Conservation (phyloP, 2,329 filamentous ascomycete species). For the Calonectria pteridis region DNA sequence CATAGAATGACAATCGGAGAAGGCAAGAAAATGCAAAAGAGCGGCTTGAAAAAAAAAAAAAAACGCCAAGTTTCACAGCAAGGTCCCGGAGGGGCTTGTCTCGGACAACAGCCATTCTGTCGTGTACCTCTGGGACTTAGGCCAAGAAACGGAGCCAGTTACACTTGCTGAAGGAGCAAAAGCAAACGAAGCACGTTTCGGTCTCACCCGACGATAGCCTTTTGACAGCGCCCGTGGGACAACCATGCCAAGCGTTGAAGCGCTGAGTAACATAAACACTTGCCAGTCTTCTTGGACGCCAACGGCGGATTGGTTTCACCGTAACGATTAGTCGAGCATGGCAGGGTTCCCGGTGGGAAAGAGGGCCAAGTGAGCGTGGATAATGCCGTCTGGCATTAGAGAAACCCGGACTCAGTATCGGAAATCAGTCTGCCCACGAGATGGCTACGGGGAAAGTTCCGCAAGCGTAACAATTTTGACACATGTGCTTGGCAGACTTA, state of each 20-base stretch:
- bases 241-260: conserved; percentile 97
- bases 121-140: conserved; percentile 94
- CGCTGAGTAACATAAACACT: conserved; percentile 60
- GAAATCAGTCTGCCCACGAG: background rate
- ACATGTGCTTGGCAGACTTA: background rate
- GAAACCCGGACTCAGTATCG: conserved; percentile 59
- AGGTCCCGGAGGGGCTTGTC: conserved; percentile 85
- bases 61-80: conserved; percentile 81
- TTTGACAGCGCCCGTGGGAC: conserved; percentile 91
- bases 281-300: conserved; percentile 28
- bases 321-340: conserved; percentile 93
- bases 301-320: conserved; percentile 79
- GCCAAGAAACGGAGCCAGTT: conserved; percentile 82
- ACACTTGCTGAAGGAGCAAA: conserved; percentile 95
- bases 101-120: conserved; percentile 96
- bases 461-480: background rate
- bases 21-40: conserved; percentile 81
- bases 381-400: conserved; percentile 79
- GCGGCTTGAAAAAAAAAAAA: conserved; percentile 82
- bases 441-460: background rate
- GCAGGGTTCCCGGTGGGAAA: conserved; percentile 95
- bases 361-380: conserved; percentile 94
- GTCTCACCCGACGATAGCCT: conserved; percentile 92
- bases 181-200: conserved; percentile 94
- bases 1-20: conserved; percentile 77